Percentiles rank a stretch among this genome's conserved stretches.
phyloP scores from a whole-genome alignment of 805 yeast genomes.

The Jamesozyma spencerorum region DNA sequence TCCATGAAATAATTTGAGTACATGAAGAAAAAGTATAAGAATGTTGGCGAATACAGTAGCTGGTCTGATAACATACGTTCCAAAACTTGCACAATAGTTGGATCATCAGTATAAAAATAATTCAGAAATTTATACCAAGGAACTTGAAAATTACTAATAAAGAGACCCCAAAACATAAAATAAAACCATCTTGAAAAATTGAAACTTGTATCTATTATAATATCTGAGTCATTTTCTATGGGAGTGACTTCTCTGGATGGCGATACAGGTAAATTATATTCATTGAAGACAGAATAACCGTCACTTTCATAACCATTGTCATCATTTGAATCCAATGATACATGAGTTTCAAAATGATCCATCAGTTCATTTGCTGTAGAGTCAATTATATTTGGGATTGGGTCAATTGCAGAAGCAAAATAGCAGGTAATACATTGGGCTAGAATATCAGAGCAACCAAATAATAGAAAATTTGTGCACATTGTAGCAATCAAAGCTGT shows the following conservation, averaged over 20 bases:
- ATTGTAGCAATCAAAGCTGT: slow-evolving; percentile 70
- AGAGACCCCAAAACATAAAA: slow-evolving; percentile 80
- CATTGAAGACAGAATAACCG: slow-evolving; percentile 21
- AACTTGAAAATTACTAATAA: slow-evolving; percentile 73
- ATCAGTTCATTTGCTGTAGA: slow-evolving; percentile 9
- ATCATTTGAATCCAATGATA: slow-evolving; percentile 2
- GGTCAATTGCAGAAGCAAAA: slow-evolving; percentile 13
- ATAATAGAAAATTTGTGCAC: slow-evolving; percentile 68
- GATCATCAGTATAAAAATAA: slow-evolving; percentile 66
- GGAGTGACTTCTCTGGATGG: slow-evolving; percentile 1
- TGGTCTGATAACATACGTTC: slow-evolving; percentile 88
- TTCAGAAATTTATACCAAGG: slow-evolving; percentile 85
- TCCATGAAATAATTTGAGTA: slow-evolving; percentile 80
- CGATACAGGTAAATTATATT: slow-evolving; percentile 17
- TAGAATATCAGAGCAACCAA: slow-evolving; percentile 83
- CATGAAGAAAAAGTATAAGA: slow-evolving; percentile 68
- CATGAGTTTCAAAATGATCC: slow-evolving; percentile 4
- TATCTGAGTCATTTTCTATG: not conserved
- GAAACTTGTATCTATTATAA: slow-evolving; percentile 30
- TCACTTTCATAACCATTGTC: slow-evolving; percentile 18
- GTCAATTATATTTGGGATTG: slow-evolving; percentile 17
- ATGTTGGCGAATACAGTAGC: slow-evolving; percentile 77
- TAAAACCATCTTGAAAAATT: slow-evolving; percentile 64
- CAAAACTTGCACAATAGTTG: slow-evolving; percentile 73
- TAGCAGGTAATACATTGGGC: slow-evolving; percentile 63